Evolutionary conservation across 176 grass and related monocot species (phyloP).

Genomic region (Pontederia paniculata): DNA sequence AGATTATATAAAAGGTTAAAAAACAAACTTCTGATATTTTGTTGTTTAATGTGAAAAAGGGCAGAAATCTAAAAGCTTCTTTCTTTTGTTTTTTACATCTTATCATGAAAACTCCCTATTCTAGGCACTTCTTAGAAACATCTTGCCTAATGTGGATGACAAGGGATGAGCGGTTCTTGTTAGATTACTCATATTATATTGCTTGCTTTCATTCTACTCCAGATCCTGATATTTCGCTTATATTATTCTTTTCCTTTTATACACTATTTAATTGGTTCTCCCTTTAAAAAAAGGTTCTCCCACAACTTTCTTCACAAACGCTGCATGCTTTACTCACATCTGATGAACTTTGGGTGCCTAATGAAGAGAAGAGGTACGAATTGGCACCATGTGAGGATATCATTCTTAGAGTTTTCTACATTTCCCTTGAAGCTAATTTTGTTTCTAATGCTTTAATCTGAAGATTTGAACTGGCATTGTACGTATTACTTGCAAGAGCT

Average conservation of each 20-base stretch:
- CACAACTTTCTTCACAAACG: conserved; percentile 96
- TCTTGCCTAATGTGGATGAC: too few species aligned
- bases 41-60: too few species aligned
- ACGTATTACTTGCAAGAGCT: conserved; percentile 72
- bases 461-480: conserved; percentile 97
- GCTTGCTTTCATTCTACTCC: too few species aligned
- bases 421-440: conserved; percentile 16
- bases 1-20: too few species aligned
- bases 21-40: too few species aligned
- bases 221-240: not conserved
- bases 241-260: not conserved
- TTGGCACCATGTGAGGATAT: not conserved
- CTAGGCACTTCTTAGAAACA: too few species aligned
- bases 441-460: conserved; percentile 17
- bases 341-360: conserved; percentile 89
- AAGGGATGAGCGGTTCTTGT: too few species aligned
- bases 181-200: too few species aligned
- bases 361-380: conserved; percentile 92
- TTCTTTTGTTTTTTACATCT: too few species aligned
- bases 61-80: too few species aligned
- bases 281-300: conserved; percentile 40
- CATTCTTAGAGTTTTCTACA: conserved; percentile 2
- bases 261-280: not conserved
- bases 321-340: conserved; percentile 80
- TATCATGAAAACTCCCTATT: too few species aligned